phyloP scores from a whole-genome alignment of 2,329 filamentous ascomycete genomes.

The Pseudocercospora fijiensis region DNA sequence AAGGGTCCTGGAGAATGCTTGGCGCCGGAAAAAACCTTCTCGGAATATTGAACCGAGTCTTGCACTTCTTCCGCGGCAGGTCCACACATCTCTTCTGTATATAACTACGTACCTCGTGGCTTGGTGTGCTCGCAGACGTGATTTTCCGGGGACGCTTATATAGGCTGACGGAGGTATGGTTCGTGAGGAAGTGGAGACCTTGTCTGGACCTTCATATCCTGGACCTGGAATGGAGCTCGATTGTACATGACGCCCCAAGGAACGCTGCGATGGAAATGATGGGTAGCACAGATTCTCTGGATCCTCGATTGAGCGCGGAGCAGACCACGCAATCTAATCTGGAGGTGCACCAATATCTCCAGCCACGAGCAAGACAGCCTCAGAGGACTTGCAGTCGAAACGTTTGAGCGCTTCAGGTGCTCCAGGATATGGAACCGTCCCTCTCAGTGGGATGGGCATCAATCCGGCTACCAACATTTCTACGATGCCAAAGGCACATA shows the following conservation, averaged over 20 bases:
- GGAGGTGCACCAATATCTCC: conserved; percentile 31
- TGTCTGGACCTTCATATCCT: not conserved
- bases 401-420: conserved; percentile 39
- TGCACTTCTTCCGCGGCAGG: not conserved
- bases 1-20: not conserved
- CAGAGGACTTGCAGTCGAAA: conserved; percentile 43
- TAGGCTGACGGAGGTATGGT: conserved; percentile 1
- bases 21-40: conserved; percentile 1
- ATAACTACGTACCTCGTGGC: conserved; percentile 1
- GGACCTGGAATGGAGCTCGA: conserved; percentile 2
- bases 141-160: not conserved
- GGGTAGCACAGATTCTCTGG: not conserved
- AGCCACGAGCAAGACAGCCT: conserved; percentile 51
- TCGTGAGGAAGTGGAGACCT: conserved; percentile 1
- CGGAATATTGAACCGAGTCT: not conserved
- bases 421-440: conserved; percentile 39
- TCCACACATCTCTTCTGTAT: not conserved
- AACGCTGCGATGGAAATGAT: not conserved
- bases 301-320: not conserved
- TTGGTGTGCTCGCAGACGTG: not conserved
- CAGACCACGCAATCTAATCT: not conserved
- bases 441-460: conserved; percentile 63
- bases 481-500: conserved; percentile 82
- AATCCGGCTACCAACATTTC: conserved; percentile 72
- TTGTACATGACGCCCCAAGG: not conserved